Evolutionary conservation across 495 filamentous ascomycete genomes (phyloP), one percentile per base, ranked within the genome.

Genomic region (Delitschia confertaspora): DNA sequence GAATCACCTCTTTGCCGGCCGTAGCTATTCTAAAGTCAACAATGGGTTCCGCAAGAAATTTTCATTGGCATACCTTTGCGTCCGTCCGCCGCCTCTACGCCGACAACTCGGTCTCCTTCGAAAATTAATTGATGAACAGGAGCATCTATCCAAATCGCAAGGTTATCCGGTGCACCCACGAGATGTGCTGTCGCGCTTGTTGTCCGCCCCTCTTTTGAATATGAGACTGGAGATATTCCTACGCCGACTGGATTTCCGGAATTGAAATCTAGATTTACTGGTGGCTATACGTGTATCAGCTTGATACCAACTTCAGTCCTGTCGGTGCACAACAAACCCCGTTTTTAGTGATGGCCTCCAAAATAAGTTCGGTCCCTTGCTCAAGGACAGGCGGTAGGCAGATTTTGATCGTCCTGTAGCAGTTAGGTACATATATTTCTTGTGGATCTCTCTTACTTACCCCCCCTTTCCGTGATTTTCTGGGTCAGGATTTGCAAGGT

Each of bases 1-100:
- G 65, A 50, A 89, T 76, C 20, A 50, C 47, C 22, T 55, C 51
- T 23, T 50, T 55, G 13, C 23, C n/a, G 1, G 41, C 46, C 18
- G 35, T 37, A 21, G 51, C 51, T 55, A 24, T 2, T 24, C n/a
- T 21, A 3, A 8, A 13, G 17, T 45, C n/a, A 40, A 44, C 32
- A 38, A 18, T 18, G 6, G 6, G 4, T 29, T n/a, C n/a, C n/a
- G n/a, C n/a, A n/a, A n/a, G n/a, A n/a, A n/a, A n/a, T n/a, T n/a
- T 3, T 25, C 2, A 6, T 29, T 4, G 31, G n/a, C 34, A 14
- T 37, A 45, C 51, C 51, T 43, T 42, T 46, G 4, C 51, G 41
- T 4, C 51, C 51, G 41, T 55, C 42, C 2, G 31, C 47, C 8
- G 42, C 30, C 25, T 50, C 47, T 7, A 55, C 32, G 10, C 51